Conservation (phyloP, 2,329 filamentous ascomycete species). For the Didymella pomorum region DNA sequence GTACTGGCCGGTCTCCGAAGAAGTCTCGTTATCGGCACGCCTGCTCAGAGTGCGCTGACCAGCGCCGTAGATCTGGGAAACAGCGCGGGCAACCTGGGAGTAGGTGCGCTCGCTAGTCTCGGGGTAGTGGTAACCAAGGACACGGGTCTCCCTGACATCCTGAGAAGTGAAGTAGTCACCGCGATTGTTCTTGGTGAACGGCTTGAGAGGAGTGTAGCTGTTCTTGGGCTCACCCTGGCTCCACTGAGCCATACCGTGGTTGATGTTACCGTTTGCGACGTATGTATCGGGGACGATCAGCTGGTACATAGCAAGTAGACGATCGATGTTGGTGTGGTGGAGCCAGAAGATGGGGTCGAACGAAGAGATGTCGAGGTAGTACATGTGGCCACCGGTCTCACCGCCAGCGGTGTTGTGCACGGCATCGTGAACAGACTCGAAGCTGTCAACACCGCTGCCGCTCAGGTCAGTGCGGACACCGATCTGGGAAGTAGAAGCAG, state of each 20-base stretch:
- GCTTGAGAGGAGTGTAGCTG: slow-evolving; percentile 57
- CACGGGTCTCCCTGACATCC: slow-evolving; percentile 46
- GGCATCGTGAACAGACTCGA: slow-evolving; percentile 48
- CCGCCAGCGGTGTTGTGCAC: slow-evolving; percentile 48
- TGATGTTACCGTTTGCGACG: slow-evolving; percentile 58
- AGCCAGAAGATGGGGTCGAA: slow-evolving; percentile 73
- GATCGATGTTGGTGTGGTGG: slow-evolving; percentile 51
- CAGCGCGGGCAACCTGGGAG: slow-evolving; percentile 35
- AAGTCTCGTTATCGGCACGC: slow-evolving; percentile 27
- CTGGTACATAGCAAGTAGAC: slow-evolving; percentile 78
- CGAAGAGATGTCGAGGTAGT: slow-evolving; percentile 74
- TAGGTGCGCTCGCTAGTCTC: slow-evolving; percentile 41
- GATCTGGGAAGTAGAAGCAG: slow-evolving; percentile 40
- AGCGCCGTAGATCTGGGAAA: slow-evolving; percentile 42
- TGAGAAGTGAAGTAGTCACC: slow-evolving; percentile 57
- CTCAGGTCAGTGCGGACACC: slow-evolving; percentile 43
- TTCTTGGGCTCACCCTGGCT: slow-evolving; percentile 59
- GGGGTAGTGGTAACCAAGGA: slow-evolving; percentile 54
- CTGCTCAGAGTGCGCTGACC: slow-evolving; percentile 52
- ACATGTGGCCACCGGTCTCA: slow-evolving; percentile 72
- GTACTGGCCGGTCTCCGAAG: slow-evolving; percentile 35
- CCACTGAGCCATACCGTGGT: slow-evolving; percentile 47
- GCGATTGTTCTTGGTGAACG: slow-evolving; percentile 43
- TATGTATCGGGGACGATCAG: slow-evolving; percentile 74
- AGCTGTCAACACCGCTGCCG: slow-evolving; percentile 46